Base-by-base conservation (phyloP, 139 green algal genomes). In the Chlorella sp. region DNA sequence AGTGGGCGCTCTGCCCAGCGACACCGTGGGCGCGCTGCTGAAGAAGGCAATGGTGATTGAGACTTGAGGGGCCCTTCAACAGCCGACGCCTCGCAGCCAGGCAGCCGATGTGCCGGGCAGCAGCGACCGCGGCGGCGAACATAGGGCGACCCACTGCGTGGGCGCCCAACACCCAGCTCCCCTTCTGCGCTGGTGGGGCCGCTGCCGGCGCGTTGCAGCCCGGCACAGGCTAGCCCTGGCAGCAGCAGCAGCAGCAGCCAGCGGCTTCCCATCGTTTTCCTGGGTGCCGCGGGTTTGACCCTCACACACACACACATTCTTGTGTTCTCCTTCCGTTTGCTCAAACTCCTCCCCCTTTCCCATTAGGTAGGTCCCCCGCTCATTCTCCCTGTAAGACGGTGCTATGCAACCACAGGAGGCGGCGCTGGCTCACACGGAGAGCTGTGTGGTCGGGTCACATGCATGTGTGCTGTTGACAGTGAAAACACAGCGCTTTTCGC, bases 21-120 rank as follows among this genome's bases (percentile, higher is more conserved):
- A 99, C 12, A 98, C 96, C n/a, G 97, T 98, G 30, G 90, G 85
- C 40, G 92, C 93, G 81, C 92, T 99, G 79, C 93, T 99, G n/a
- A 96, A 96, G 85, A 97, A 97, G 91, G 96, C 96, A 0, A 93
- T 95, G 93, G 84, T 95, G 34, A 88, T 94, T 2, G 93, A 94
- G n/a, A 75, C 12, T n/a, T 86, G 30, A 73, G 14, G 64, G 11
- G 7, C 11, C 24, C 11, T 14, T 32, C 11, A 26, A 71, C 7
- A 28, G 7, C 64, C 2, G 11, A 71, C 22, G 64, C 64, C 64
- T 28, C 11, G 64, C 64, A 71, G 64, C 64, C 28, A 53, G 32
- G 7, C n/a, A 79, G 14, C 57, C 37, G 26, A 12, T 24, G 26
- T 57, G 79, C 39, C 24, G 37, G 75, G 9, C 40, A 81, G 36